These are phyloP conservation scores for Plasmodium sp. DNA, from an alignment of 169 alveolate species.

Conservation along the genomic window DNA sequence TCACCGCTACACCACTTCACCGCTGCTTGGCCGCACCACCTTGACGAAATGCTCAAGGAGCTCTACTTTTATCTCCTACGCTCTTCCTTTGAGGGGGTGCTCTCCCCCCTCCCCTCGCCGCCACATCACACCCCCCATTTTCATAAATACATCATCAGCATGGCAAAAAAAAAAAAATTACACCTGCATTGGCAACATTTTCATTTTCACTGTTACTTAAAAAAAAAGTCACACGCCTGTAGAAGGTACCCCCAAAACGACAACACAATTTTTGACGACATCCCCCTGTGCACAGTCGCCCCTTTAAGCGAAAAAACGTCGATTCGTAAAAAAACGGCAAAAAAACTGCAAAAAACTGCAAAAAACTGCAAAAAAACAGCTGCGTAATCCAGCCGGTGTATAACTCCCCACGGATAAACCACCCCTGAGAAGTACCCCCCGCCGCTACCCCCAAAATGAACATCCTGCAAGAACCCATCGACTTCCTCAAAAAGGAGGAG, in stretches of 20 bases:
- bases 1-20: background rate
- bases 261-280: no score
- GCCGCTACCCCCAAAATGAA: background rate
- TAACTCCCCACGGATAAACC: background rate
- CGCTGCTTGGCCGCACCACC: background rate
- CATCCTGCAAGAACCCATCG: background rate
- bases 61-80: background rate
- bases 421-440: background rate
- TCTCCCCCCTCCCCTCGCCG: background rate
- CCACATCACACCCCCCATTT: background rate
- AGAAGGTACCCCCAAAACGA: no score
- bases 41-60: background rate
- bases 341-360: background rate
- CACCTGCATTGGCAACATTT: no score
- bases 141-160: background rate
- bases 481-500: conserved; percentile 37
- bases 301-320: no score
- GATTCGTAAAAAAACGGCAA: background rate
- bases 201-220: no score
- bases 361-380: background rate
- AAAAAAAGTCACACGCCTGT: no score
- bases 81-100: background rate
- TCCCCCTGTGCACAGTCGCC: no score
- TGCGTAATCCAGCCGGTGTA: background rate
- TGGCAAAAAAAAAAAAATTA: background rate